Percentiles rank a stretch among this genome's conserved stretches.
These are phyloP conservation scores for Cornus controversa DNA, from an alignment of 148 eudicot genomes.

Conservation along the genomic window DNA sequence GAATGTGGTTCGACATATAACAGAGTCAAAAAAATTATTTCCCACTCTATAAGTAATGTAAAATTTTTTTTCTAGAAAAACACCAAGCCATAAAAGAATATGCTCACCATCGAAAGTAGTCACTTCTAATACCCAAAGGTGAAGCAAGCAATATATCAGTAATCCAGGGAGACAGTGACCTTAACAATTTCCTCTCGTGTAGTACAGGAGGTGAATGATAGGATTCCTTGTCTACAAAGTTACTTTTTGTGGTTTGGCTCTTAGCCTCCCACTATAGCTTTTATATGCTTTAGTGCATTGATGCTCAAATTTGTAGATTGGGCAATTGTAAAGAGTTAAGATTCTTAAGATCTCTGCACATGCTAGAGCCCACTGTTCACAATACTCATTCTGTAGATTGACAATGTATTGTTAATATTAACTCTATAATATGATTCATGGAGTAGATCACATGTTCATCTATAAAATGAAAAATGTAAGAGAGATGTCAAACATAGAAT, in stretches of 20 bases:
- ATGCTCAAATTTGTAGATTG: no score
- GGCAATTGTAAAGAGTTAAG: conserved; percentile 92
- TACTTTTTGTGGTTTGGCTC: conserved; percentile 63
- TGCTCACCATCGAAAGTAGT: conserved; percentile 82
- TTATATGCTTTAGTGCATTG: conserved; percentile 47
- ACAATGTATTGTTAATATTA: no score
- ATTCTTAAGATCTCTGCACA: conserved; percentile 92
- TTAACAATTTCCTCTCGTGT: conserved; percentile 65
- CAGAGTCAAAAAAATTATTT: no score
- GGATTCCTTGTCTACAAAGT: no score
- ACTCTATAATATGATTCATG: no score
- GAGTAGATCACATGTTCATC: no score
- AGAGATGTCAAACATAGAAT: background rate
- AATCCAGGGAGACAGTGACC: conserved; percentile 96
- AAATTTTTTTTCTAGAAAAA: no score
- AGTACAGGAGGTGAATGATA: no score
- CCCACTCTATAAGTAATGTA: no score
- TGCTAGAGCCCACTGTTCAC: conserved; percentile 98
- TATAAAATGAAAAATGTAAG: no score
- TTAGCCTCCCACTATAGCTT: conserved; percentile 52
- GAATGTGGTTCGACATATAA: no score
- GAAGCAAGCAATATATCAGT: conserved; percentile 93
- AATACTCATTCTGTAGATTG: conserved; percentile 82
- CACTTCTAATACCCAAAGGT: conserved; percentile 94
- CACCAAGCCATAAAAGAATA: conserved; percentile 6